Conservation (phyloP, 2,329 filamentous ascomycete genomes). For the Botrytis tulipae region DNA sequence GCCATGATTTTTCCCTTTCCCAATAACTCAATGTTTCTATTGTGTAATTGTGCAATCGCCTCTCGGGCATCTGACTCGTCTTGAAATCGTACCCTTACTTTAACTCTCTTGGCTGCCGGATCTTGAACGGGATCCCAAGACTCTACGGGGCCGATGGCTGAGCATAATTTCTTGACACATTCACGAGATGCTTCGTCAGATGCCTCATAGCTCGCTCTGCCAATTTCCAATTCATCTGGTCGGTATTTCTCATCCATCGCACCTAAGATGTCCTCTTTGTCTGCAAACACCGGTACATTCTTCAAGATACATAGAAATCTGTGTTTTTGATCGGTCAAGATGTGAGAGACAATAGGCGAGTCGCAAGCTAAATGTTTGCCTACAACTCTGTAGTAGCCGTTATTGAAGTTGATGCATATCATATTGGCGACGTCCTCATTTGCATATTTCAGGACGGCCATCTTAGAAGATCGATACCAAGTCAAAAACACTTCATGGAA, state of each 20-base stretch:
- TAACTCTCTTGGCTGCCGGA: constrained; percentile 28
- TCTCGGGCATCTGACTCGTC: constrained; percentile 41
- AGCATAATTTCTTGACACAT: not conserved
- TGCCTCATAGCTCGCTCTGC: not conserved
- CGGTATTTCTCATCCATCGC: not conserved
- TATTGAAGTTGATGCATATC: not conserved
- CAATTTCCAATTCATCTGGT: not conserved
- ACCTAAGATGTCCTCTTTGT: not conserved
- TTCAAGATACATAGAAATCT: not conserved
- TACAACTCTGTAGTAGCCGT: not conserved
- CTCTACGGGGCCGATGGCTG: not conserved
- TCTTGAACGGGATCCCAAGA: not conserved
- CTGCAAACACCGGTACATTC: not conserved
- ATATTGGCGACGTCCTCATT: not conserved
- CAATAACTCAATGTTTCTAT: constrained; percentile 38
- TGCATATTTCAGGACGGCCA: not conserved
- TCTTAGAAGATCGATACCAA: constrained; percentile 1
- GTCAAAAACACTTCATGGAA: not conserved
- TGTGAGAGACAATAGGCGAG: not conserved
- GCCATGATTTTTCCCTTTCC: constrained; percentile 40
- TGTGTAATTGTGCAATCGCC: constrained; percentile 39
- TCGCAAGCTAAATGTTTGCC: not conserved
- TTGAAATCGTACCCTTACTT: constrained; percentile 43
- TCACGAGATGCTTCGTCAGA: not conserved
- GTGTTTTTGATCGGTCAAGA: not conserved